Evolutionary conservation across 2,329 filamentous ascomycete genomes (phyloP).

Genomic region (Reticulascus tulasneorum): DNA sequence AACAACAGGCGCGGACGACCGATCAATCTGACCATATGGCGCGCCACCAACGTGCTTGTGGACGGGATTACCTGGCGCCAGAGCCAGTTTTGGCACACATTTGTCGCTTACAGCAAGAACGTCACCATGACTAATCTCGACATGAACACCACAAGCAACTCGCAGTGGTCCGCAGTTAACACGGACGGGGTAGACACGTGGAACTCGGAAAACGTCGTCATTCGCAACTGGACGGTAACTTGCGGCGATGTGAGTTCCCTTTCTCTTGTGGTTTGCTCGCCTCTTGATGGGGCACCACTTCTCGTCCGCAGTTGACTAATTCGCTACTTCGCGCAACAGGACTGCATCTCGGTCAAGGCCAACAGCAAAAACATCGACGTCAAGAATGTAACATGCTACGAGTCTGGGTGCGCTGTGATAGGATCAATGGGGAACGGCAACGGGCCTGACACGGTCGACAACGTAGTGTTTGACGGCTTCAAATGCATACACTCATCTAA

Average conservation of each 20-base stretch:
- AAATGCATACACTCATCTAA: too few species aligned
- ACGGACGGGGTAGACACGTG: conserved; percentile 28
- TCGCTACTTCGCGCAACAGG: too few species aligned
- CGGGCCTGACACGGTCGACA: too few species aligned
- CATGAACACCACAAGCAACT: conserved; percentile 38
- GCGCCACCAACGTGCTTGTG: conserved; percentile 39
- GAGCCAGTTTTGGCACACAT: conserved; percentile 47
- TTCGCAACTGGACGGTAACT: conserved; percentile 22
- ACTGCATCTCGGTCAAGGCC: conserved; percentile 19
- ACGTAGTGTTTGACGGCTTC: too few species aligned
- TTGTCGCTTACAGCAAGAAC: conserved; percentile 13
- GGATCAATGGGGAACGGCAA: too few species aligned
- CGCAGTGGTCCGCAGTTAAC: conserved; percentile 17
- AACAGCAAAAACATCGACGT: conserved; percentile 24
- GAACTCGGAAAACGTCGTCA: conserved; percentile 18
- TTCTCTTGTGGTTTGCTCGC: too few species aligned
- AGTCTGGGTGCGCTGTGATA: too few species aligned
- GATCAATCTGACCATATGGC: conserved; percentile 43
- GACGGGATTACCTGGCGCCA: conserved; percentile 40
- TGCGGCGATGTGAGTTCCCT: conserved; percentile 22
- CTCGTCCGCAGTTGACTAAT: too few species aligned
- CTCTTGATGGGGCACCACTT: too few species aligned
- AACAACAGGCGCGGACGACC: conserved; percentile 36
- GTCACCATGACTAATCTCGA: conserved; percentile 40
- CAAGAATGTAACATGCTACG: conserved; percentile 34